Evolutionary conservation across 2,329 filamentous ascomycete genomes (phyloP).

Genomic region (Pseudogymnoascus sp.): DNA sequence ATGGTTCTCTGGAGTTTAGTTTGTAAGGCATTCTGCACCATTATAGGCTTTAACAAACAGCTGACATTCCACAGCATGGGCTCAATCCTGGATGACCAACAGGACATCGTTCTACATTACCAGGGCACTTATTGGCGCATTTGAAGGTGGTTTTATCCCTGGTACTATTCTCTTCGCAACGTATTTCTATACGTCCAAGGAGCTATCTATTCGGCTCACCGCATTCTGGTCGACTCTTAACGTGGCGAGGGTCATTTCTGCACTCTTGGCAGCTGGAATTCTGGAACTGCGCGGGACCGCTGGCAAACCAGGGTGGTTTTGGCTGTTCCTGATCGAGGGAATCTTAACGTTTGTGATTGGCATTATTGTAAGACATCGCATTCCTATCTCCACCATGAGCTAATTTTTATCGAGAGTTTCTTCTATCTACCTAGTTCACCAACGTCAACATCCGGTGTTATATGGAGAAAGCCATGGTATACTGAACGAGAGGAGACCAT

Average conservation of each 20-base stretch:
- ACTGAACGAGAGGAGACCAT: constrained; percentile 59
- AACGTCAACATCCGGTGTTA: constrained; percentile 51
- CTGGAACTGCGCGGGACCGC: constrained; percentile 42
- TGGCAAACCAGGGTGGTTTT: constrained; percentile 46
- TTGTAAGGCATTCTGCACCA: constrained; percentile 21
- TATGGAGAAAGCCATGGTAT: constrained; percentile 59
- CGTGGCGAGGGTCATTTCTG: constrained; percentile 36
- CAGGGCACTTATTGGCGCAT: constrained; percentile 44
- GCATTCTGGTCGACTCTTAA: constrained; percentile 57
- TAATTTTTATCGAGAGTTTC: constrained; percentile 30
- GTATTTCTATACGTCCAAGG: constrained; percentile 64
- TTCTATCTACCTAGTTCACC: constrained; percentile 57
- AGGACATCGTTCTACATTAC: constrained; percentile 42
- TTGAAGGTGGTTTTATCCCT: constrained; percentile 50
- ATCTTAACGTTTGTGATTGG: constrained; percentile 42
- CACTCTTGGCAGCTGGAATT: constrained; percentile 38
- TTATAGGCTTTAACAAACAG: constrained; percentile 16
- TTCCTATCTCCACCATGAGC: background rate
- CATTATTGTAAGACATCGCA: constrained; percentile 26
- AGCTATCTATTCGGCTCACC: constrained; percentile 57
- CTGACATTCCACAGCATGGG: constrained; percentile 32
- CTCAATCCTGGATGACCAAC: constrained; percentile 44
- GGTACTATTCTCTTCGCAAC: constrained; percentile 56
- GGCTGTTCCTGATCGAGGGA: constrained; percentile 40
- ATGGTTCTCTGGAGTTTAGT: constrained; percentile 44